These are phyloP conservation scores for Cyberlindnera subsufficiens DNA, from an alignment of 805 yeast genomes.

Conservation along the genomic window DNA sequence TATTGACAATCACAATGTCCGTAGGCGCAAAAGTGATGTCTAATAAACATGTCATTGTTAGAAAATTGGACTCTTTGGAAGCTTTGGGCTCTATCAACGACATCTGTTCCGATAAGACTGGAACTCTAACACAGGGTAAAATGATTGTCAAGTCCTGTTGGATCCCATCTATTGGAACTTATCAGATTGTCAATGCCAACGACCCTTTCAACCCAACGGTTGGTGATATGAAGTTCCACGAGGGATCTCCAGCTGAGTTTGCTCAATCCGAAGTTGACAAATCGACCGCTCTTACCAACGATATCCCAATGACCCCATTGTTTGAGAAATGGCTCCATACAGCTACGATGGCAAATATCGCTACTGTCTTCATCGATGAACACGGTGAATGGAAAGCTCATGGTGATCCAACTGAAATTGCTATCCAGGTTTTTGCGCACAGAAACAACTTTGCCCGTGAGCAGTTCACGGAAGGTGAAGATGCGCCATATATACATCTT, in stretches of 20 bases:
- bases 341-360: constrained; percentile 78
- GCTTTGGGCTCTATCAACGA: constrained; percentile 76
- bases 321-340: constrained; percentile 47
- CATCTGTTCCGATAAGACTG: constrained; percentile 79
- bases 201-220: constrained; percentile 60
- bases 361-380: constrained; percentile 51
- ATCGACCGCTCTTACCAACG: neutral
- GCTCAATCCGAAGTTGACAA: constrained; percentile 19
- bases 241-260: constrained; percentile 12
- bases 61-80: constrained; percentile 73
- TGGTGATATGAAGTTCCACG: constrained; percentile 34
- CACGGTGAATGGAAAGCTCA: constrained; percentile 60
- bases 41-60: constrained; percentile 62
- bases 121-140: constrained; percentile 75
- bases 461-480: constrained; percentile 32
- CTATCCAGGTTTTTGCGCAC: constrained; percentile 71
- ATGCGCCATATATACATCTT: constrained; percentile 29
- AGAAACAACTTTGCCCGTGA: constrained; percentile 49
- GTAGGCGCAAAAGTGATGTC: constrained; percentile 71
- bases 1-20: constrained; percentile 81
- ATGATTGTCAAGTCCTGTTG: constrained; percentile 67
- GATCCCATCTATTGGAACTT: constrained; percentile 60
- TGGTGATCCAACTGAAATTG: constrained; percentile 89
- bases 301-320: constrained; percentile 1
- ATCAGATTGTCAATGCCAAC: constrained; percentile 44